Percentiles rank a stretch among this genome's conserved stretches.
phyloP scores from a whole-genome alignment of 768 basidiomycete genomes.

The Amanita pallidorosea region DNA sequence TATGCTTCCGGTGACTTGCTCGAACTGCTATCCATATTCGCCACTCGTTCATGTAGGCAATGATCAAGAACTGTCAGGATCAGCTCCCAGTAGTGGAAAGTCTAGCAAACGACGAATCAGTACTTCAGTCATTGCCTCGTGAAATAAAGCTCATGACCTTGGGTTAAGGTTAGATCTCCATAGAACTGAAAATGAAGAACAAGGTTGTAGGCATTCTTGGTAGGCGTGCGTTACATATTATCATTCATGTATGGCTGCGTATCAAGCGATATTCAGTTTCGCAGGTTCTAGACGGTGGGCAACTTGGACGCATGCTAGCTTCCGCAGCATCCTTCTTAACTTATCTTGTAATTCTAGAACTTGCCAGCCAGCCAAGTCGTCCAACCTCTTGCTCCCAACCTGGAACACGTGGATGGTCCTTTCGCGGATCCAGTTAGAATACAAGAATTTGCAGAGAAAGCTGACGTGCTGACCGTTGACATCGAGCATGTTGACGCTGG shows the following conservation, averaged over 20 bases:
- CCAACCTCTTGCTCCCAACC: conserved; percentile 34
- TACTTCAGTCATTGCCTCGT: too few species aligned
- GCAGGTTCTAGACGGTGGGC: conserved; percentile 69
- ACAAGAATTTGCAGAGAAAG: conserved; percentile 63
- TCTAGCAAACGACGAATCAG: too few species aligned
- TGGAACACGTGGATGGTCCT: conserved; percentile 76
- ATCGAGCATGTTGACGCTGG: conserved; percentile 90
- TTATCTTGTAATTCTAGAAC: conserved; percentile 82
- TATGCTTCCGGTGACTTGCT: conserved; percentile 51
- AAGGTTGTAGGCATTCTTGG: too few species aligned
- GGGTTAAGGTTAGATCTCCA: background rate
- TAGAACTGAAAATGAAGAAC: conserved; percentile 14
- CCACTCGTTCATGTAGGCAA: too few species aligned
- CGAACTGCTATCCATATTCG: conserved; percentile 11
- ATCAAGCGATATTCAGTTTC: background rate
- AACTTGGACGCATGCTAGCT: conserved; percentile 95
- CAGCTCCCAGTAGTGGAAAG: too few species aligned
- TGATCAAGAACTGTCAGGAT: too few species aligned
- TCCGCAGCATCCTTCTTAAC: conserved; percentile 84
- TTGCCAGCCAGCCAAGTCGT: conserved; percentile 87
- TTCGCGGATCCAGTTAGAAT: conserved; percentile 78
- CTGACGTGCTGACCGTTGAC: conserved; percentile 87
- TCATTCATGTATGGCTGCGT: conserved; percentile 4
- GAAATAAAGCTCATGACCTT: too few species aligned
- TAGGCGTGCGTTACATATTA: conserved; percentile 27